Base-by-base conservation (phyloP, 805 yeast species). In the Candida rishiriensis region DNA sequence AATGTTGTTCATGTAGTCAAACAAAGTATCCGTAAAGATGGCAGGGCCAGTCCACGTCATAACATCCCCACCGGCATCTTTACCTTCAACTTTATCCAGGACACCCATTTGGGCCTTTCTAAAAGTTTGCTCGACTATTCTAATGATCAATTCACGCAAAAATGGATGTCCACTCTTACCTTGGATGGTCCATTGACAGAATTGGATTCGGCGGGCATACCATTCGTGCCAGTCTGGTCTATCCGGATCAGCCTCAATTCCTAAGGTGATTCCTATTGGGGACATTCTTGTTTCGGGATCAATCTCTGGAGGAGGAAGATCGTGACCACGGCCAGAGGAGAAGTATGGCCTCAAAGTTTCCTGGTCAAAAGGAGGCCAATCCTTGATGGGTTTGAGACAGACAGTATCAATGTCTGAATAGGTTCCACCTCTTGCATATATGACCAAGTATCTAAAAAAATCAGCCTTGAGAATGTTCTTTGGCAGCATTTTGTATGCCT, bases 41-140 rank as follows among this genome's bases (percentile, higher is more conserved):
- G 95, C 98, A 0, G 98, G 96, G 0, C 99, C 99, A 0, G 98
- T 88, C 96, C 96, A 88, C 57, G 84, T 77, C 95, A 88, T 87
- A 42, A 88, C 77, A 58, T 84, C 89, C 16, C 81, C 81, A 6
- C 95, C 95, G 9, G 71, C 66, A 50, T 83, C 83, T 52, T 78
- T 76, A 6, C 86, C 83, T 38, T 72, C 66, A 0, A 78, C 67
- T 40, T 70, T 64, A 0, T 61, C 59, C 43, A 86, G 67, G 3
- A 60, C 59, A 1, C 81, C 81, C n/a, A 65, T 63, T 14, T 56
- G 48, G 49, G 75, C 66, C 46, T 83, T 75, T 29, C 75, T 63
- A 31, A 87, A 65, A 0, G 98, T 91, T 17, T 78, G 73, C 34
- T 85, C 82, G 0, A 96, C 83, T 50, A 91, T 88, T 38, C 80